Percentiles rank a stretch among this genome's conserved stretches.
These are phyloP conservation scores for Beauveria brongniartii DNA, from an alignment of 2,329 filamentous ascomycete species.

Conservation along the genomic window DNA sequence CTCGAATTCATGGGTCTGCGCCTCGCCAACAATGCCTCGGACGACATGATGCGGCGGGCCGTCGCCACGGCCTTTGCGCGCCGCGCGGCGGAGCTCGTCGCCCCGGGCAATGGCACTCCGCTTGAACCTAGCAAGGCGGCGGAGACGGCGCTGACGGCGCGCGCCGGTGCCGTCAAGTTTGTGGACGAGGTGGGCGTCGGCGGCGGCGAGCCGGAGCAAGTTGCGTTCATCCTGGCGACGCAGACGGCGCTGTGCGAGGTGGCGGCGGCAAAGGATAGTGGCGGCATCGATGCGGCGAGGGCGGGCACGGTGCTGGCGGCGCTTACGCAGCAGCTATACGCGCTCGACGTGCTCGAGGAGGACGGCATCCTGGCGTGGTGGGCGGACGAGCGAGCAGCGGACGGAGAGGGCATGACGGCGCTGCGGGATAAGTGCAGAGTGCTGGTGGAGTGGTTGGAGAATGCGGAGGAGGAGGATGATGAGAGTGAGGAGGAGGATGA, in stretches of 20 bases:
- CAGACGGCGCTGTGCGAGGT: conserved; percentile 69
- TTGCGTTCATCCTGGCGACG: conserved; percentile 74
- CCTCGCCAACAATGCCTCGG: conserved; percentile 83
- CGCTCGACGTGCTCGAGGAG: conserved; percentile 77
- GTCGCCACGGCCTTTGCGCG: conserved; percentile 81
- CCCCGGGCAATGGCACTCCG: conserved; percentile 29
- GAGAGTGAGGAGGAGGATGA: conserved; percentile 29
- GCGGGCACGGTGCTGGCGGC: conserved; percentile 63
- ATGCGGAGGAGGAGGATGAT: conserved; percentile 62
- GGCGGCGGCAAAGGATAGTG: conserved; percentile 19
- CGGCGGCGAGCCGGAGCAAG: conserved; percentile 66
- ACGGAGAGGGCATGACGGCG: conserved; percentile 58
- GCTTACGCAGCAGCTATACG: conserved; percentile 76
- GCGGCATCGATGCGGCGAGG: conserved; percentile 43
- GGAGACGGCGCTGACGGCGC: conserved; percentile 48
- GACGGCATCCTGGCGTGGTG: conserved; percentile 88
- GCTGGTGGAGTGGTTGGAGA: conserved; percentile 77
- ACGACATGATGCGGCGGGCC: conserved; percentile 78
- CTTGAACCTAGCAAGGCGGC: conserved; percentile 58
- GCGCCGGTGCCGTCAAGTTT: conserved; percentile 47
- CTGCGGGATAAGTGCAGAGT: conserved; percentile 67
- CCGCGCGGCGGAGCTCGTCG: conserved; percentile 62
- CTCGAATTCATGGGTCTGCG: conserved; percentile 91
- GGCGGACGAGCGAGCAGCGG: conserved; percentile 60
- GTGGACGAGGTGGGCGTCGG: conserved; percentile 53